Base-by-base conservation (phyloP, 2,329 filamentous ascomycete genomes). In the Aspergillus pseudotamarii region DNA sequence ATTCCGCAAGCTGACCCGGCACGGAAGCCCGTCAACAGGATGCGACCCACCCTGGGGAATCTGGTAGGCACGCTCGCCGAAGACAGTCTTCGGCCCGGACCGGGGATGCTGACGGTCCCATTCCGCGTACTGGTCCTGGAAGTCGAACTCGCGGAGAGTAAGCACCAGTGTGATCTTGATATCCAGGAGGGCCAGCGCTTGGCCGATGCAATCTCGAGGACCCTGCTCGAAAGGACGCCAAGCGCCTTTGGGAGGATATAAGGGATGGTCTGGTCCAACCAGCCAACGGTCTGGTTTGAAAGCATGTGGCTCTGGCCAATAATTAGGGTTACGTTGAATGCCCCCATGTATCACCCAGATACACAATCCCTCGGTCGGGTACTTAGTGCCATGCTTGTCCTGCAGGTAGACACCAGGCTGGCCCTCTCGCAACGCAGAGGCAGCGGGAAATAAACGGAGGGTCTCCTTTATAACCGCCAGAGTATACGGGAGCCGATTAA, bases 401-500 rank as follows among this genome's bases (percentile, higher is more conserved):
- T 41, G 46, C 1, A 71, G 46, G 3, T 59, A 58, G 43, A 64
- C 61, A 6, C 53, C 57, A 6, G 61, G 64, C 19, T 56, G 56
- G 26, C 66, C 69, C 9, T 53, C 51, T 21, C 70, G 68, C 48
- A 69, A 62, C 5, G 64, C 68, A 14, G 59, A 51, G 6, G 58
- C 62, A 6, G 63, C 58, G 23, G 85, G 80, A 0, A 84, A 85
- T n/a, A 88, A 70, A 4, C 85, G 80, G 2, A 88, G 77, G 0
- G 81, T 79, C 72, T 88, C 86, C 62, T 85, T 85, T 62, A 86
- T 80, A 2, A 86, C 80, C 23, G 84, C 85, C 3, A 76, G 75
- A 1, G 85, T 86, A 70, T 85, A 86, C 0, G 80, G 76, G 21
- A 88, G 77, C 28, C 80, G 76, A 69, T 84, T 86, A 36, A 88